Evolutionary conservation across 2,329 filamentous ascomycete species (phyloP).

Genomic region (Bertia moriformis): DNA sequence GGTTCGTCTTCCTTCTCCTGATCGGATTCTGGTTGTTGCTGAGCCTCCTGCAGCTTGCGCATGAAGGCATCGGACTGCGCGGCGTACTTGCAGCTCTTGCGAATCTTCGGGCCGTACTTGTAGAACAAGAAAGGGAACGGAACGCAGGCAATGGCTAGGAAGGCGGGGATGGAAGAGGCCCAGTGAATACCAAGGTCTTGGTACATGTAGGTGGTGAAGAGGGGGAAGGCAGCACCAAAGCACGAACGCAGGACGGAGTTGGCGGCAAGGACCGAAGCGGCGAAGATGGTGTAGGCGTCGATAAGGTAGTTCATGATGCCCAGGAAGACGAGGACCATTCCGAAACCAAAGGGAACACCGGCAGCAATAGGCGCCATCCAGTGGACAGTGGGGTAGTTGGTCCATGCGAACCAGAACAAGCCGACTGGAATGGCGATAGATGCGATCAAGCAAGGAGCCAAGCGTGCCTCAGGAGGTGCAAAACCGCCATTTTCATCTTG

Average conservation of each 20-base stretch:
- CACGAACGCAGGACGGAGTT: conserved; percentile 27
- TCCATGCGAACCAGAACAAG: conserved; percentile 47
- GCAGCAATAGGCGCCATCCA: conserved; percentile 21
- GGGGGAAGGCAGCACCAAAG: conserved; percentile 28
- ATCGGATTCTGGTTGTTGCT: conserved; percentile 10
- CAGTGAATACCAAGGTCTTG: conserved; percentile 24
- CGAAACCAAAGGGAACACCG: conserved; percentile 25
- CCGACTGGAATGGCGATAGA: conserved; percentile 36
- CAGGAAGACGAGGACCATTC: conserved; percentile 17
- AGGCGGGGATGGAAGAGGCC: conserved; percentile 27
- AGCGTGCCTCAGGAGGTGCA: conserved; percentile 42
- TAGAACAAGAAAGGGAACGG: conserved; percentile 27
- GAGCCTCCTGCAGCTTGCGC: conserved; percentile 8
- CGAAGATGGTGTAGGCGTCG: conserved; percentile 15
- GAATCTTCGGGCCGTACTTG: conserved; percentile 20
- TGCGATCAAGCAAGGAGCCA: conserved; percentile 31
- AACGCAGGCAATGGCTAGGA: conserved; percentile 25
- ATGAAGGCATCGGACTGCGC: conserved; percentile 11
- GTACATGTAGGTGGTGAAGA: conserved; percentile 29
- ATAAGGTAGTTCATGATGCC: conserved; percentile 19
- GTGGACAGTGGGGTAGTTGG: conserved; percentile 22
- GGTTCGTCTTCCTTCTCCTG: conserved; percentile 13
- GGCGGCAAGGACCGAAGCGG: conserved; percentile 18
- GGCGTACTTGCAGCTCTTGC: conserved; percentile 21
- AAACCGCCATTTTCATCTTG: conserved; percentile 32